Percentiles rank a stretch among this genome's conserved stretches.
These are phyloP conservation scores for Candida palmyrensis DNA, from an alignment of 805 yeast species.

Conservation along the genomic window DNA sequence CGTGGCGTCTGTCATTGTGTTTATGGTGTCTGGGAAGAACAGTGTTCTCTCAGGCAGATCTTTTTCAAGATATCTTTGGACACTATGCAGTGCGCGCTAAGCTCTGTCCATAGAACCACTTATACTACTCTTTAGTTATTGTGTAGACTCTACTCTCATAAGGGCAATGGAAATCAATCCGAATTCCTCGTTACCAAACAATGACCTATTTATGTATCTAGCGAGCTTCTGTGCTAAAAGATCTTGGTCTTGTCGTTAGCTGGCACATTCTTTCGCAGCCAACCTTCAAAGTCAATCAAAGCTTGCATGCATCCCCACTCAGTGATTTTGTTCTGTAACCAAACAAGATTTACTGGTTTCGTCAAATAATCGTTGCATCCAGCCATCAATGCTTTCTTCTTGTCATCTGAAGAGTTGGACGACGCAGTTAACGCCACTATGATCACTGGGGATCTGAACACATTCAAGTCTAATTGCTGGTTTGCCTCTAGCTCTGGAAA, in stretches of 20 bases:
- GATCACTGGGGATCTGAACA: conserved; percentile 92
- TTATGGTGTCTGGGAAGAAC: no score
- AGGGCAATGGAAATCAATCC: no score
- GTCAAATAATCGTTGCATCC: conserved; percentile 97
- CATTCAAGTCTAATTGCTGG: conserved; percentile 53
- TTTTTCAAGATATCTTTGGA: not conserved
- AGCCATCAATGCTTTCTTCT: conserved; percentile 87
- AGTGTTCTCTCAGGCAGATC: no score
- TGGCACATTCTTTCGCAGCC: conserved; percentile 44
- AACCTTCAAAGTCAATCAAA: conserved; percentile 88
- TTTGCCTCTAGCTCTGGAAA: conserved; percentile 28
- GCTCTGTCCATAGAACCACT: no score
- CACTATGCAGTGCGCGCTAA: not conserved
- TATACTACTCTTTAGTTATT: no score
- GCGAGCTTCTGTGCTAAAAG: no score
- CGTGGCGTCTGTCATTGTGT: conserved; percentile 1
- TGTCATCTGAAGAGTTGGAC: conserved; percentile 71
- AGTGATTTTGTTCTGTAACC: conserved; percentile 90
- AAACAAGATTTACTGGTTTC: conserved; percentile 89
- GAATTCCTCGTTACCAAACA: no score
- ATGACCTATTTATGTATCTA: no score
- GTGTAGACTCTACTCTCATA: no score
- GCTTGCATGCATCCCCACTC: conserved; percentile 99
- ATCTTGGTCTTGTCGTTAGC: not conserved
- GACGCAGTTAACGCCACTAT: conserved; percentile 96